These are phyloP conservation scores for Rhododendron ovatum DNA, from an alignment of 148 eudicot genomes.

Conservation along the genomic window DNA sequence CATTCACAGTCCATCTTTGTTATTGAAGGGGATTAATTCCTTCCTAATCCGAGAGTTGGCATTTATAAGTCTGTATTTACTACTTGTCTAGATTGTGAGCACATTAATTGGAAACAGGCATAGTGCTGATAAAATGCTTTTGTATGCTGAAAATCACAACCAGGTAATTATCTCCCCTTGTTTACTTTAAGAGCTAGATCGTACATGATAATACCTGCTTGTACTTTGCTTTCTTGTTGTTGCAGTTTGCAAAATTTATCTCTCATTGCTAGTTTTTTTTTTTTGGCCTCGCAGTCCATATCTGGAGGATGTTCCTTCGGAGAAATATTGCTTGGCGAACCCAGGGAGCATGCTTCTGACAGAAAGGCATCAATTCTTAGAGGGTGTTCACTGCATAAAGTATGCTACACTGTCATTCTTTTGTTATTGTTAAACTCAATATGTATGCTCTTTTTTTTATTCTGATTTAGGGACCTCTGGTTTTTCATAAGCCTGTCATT, in stretches of 20 bases:
- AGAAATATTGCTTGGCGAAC: conserved; percentile 66
- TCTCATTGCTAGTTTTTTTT: conserved; percentile 4
- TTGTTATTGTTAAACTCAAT: neutral
- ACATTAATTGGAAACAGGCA: conserved; percentile 53
- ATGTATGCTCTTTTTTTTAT: neutral
- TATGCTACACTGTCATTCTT: conserved; percentile 22
- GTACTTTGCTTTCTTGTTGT: neutral
- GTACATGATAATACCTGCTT: neutral
- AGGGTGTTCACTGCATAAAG: conserved; percentile 91
- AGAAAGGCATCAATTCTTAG: conserved; percentile 40
- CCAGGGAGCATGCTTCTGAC: conserved; percentile 28
- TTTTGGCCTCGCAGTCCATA: conserved; percentile 58
- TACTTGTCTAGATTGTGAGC: conserved; percentile 57
- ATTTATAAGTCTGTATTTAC: neutral
- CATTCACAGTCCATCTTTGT: neutral
- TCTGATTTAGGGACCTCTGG: neutral
- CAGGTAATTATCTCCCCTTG: conserved; percentile 46
- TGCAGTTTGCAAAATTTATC: neutral
- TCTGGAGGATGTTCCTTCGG: conserved; percentile 92
- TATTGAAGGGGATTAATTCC: neutral
- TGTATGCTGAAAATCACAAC: conserved; percentile 92
- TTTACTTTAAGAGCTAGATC: neutral
- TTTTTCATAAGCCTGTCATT: neutral
- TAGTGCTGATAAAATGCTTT: conserved; percentile 72
- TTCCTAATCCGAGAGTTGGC: neutral